Percentiles rank a stretch among this genome's conserved stretches.
Conservation (phyloP, 1,284 basidiomycete genomes). For the Trametes polyzona region DNA sequence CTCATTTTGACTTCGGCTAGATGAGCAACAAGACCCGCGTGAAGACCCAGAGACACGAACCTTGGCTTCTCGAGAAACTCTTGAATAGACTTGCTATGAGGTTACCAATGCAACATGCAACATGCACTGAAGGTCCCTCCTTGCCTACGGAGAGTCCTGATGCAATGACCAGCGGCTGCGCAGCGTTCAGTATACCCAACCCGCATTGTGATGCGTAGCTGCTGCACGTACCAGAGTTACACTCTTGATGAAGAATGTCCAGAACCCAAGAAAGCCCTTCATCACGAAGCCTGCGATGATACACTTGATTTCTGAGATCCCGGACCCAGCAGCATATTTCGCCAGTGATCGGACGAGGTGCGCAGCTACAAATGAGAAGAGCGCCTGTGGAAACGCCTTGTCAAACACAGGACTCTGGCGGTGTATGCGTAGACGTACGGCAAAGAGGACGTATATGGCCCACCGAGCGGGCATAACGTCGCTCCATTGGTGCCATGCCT, state of each 20-base stretch:
- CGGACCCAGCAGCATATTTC: conserved; percentile 96
- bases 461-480: conserved; percentile 75
- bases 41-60: conserved; percentile 43
- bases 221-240: conserved; percentile 79
- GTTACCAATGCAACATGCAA: conserved; percentile 93
- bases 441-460: conserved; percentile 87
- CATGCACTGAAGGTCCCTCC: conserved; percentile 98
- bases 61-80: conserved; percentile 86
- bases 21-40: background rate
- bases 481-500: conserved; percentile 95
- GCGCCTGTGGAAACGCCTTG: conserved; percentile 48
- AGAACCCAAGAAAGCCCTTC: conserved; percentile 90
- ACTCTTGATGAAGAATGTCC: conserved; percentile 92
- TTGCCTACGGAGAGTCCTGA: conserved; percentile 98
- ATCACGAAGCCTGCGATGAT: conserved; percentile 97
- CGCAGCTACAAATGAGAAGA: conserved; percentile 84
- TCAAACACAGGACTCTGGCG: background rate
- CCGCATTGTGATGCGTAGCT: too few species aligned
- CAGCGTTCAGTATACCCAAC: background rate
- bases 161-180: conserved; percentile 93
- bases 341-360: conserved; percentile 90
- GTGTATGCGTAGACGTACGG: conserved; percentile 56
- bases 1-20: conserved; percentile 84
- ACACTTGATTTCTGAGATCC: conserved; percentile 99
- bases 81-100: conserved; percentile 85